Evolutionary conservation across 805 yeast species (phyloP), one percentile per base, ranked within the genome.

Genomic region (Tetrapisispora phaffii): DNA sequence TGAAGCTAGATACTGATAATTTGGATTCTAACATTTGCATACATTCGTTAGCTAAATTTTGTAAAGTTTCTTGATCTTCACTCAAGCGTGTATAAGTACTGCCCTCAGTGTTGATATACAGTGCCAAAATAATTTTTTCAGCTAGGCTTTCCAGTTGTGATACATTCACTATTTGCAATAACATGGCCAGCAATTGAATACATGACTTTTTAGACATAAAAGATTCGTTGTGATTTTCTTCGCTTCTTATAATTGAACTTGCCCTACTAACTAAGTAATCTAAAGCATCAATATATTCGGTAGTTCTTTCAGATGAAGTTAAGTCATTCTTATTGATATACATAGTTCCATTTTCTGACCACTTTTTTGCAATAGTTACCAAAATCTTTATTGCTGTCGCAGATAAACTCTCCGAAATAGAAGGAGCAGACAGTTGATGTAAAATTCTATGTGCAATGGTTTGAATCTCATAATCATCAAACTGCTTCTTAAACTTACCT

Each of bases 381-480:
- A 89, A 62, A 48, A 82, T 81, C 60, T 82, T 85, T 20, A 83
- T 78, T 24, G 76, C 71, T 57, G 80, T 83, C 16, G 71, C 60
- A 0, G 85, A 83, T 45, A 87, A 67, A 0, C 72, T 75, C 42
- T 79, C 80, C 4, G 83, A 65, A 23, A 88, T 70, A 7, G 74
- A 63, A 2, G 96, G 93, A 1, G 96, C 96, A 22, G 83, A 78
- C 40, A 90, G 66, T 68, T 86, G 96, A 55, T 89, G 83, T 47
- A 87, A 70, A 32, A 76, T 65, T 54, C 87, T 74, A 52, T 75
- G 75, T 0, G 82, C 84, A 43, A 84, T 75, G 0, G 76, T 75
- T 58, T 85, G 90, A n/a, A 83, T 56, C 39, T 79, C 77, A 24
- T 67, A 64, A 21, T 66, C 66, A 2, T 67, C 50, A 36, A 79